phyloP scores from a whole-genome alignment of 805 yeast species.

The Schwanniomyces occidentalis region DNA sequence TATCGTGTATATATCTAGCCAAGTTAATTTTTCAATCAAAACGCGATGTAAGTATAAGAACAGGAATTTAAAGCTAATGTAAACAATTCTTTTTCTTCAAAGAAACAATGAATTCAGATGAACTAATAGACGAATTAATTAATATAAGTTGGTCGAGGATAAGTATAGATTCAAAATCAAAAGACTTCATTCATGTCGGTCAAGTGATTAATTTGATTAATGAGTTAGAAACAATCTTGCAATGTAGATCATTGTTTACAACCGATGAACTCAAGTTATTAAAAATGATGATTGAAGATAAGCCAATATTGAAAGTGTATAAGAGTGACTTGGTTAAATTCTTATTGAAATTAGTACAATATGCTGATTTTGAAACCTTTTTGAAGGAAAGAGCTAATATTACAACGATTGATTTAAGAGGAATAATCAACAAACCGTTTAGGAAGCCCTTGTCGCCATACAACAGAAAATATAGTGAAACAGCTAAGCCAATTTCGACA shows the following conservation, averaged over 20 bases:
- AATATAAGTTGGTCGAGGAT: slow-evolving; percentile 21
- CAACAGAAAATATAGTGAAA: slow-evolving; percentile 1
- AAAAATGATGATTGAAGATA: slow-evolving; percentile 16
- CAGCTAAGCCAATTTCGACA: neutral
- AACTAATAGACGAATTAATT: slow-evolving; percentile 18
- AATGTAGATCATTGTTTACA: slow-evolving; percentile 17
- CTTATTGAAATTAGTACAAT: slow-evolving; percentile 22
- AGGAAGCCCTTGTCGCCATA: slow-evolving; percentile 3
- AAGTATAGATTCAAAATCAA: slow-evolving; percentile 5
- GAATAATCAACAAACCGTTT: slow-evolving; percentile 2
- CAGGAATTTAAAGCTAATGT: neutral
- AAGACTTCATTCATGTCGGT: slow-evolving; percentile 21
- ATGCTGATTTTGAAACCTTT: slow-evolving; percentile 18
- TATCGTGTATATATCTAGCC: too few species aligned
- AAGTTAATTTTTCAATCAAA: neutral
- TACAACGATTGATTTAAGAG: slow-evolving; percentile 5
- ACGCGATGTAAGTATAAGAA: slow-evolving; percentile 1
- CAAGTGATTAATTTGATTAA: slow-evolving; percentile 20
- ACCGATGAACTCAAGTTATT: slow-evolving; percentile 16
- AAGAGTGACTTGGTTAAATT: slow-evolving; percentile 24
- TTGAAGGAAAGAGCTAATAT: slow-evolving; percentile 22
- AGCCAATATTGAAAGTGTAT: slow-evolving; percentile 20
- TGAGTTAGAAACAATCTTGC: slow-evolving; percentile 21
- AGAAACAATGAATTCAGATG: neutral
- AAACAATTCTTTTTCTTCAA: neutral